These are phyloP conservation scores for Euphorbia pulcherrima DNA, from an alignment of 345 rosid genomes.

Conservation along the genomic window DNA sequence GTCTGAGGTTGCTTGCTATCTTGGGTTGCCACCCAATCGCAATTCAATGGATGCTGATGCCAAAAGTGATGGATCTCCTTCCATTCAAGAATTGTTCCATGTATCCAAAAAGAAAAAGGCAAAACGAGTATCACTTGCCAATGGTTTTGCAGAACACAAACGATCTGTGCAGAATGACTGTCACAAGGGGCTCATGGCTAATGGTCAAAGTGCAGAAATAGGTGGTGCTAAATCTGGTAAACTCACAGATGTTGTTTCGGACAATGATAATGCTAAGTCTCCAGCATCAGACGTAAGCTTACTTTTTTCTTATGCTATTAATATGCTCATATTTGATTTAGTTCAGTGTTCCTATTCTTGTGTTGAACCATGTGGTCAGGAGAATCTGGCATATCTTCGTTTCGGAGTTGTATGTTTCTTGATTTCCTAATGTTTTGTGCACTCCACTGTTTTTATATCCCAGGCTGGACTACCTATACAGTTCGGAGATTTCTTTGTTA, in stretches of 20 bases:
- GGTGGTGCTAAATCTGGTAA: conserved; percentile 35
- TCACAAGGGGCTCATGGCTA: conserved; percentile 38
- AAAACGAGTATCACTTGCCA: conserved; percentile 34
- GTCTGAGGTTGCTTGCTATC: conserved; percentile 78
- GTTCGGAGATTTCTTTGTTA: conserved; percentile 87
- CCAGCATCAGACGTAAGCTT: conserved; percentile 51
- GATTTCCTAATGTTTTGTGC: conserved; percentile 16
- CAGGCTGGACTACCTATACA: conserved; percentile 83
- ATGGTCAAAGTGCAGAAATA: conserved; percentile 36
- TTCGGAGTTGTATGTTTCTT: conserved; percentile 14
- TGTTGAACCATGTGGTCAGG: background rate
- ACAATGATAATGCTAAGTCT: conserved; percentile 28
- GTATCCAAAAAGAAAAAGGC: conserved; percentile 60
- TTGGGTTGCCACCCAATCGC: conserved; percentile 58
- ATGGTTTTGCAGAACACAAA: conserved; percentile 56
- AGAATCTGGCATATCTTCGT: background rate
- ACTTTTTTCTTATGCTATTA: conserved; percentile 8
- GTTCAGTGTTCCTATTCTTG: conserved; percentile 1
- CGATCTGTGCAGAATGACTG: conserved; percentile 38
- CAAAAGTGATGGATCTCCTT: conserved; percentile 43
- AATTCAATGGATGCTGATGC: conserved; percentile 41
- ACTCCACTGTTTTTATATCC: conserved; percentile 26
- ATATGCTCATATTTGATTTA: background rate
- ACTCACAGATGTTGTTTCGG: conserved; percentile 39
- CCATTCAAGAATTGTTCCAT: conserved; percentile 46